phyloP scores from a whole-genome alignment of 2,329 filamentous ascomycete species.

The Apiospora malaysiana region DNA sequence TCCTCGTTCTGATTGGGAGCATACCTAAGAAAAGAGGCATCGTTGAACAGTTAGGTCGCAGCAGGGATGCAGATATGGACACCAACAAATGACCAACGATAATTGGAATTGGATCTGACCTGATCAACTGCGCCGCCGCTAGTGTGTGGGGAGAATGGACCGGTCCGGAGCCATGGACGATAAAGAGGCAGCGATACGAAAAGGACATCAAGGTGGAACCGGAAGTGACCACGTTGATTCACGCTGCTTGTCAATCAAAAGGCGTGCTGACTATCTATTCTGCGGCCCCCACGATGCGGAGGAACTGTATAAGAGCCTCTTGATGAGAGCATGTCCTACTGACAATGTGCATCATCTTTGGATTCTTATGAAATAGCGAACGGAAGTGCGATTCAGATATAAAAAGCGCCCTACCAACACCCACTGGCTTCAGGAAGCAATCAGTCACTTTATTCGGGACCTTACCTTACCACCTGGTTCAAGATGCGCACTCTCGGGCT shows the following conservation, averaged over 20 bases:
- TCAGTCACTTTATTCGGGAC: too few species aligned
- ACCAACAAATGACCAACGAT: not conserved
- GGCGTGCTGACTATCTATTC: not conserved
- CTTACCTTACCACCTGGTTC: not conserved
- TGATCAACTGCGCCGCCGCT: not conserved
- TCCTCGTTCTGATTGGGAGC: not conserved
- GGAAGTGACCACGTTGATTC: not conserved
- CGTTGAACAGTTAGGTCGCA: not conserved
- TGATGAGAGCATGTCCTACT: not conserved
- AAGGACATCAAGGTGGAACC: not conserved
- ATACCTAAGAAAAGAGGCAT: not conserved
- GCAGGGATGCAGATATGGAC: not conserved
- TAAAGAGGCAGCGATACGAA: not conserved
- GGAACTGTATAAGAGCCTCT: not conserved
- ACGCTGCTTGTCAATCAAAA: not conserved
- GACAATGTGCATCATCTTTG: not conserved
- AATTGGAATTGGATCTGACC: not conserved
- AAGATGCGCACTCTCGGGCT: constrained; percentile 24
- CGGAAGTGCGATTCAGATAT: not conserved
- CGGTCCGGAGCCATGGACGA: not conserved
- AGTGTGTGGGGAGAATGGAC: not conserved
- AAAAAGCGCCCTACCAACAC: too few species aligned
- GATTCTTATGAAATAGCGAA: too few species aligned
- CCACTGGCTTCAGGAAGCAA: too few species aligned
- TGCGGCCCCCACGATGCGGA: not conserved